Evolutionary conservation across 176 grass and related monocot species (phyloP).

Genomic region (Triticum monococcum): DNA sequence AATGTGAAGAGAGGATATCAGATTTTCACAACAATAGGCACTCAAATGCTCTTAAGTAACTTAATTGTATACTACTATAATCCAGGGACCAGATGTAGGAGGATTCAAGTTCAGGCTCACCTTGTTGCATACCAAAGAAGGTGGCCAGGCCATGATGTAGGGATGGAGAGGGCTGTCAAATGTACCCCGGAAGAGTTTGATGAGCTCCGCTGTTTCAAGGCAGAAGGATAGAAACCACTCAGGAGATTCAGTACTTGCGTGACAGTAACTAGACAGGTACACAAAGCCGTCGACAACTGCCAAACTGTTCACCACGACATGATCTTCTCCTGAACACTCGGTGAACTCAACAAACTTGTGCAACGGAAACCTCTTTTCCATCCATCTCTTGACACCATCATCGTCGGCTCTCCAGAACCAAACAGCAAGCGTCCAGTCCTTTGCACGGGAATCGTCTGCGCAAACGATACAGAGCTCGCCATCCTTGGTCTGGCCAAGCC

Average conservation of each 20-base stretch:
- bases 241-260: neutral
- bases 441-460: neutral
- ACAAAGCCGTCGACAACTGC: neutral
- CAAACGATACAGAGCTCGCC: neutral
- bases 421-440: neutral
- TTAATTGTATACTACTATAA: neutral
- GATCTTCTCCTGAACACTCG: neutral
- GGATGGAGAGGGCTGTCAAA: neutral
- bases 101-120: neutral
- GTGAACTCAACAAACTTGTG: neutral
- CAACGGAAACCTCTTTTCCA: neutral
- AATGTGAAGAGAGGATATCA: neutral
- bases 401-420: neutral
- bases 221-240: neutral
- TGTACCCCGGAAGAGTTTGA: neutral
- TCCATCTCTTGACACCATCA: neutral
- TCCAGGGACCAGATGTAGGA: slow-evolving; percentile 1
- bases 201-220: neutral
- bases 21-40: neutral
- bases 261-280: neutral
- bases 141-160: neutral
- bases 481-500: neutral
- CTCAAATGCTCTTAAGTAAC: neutral
- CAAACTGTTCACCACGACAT: neutral
- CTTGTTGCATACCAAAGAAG: neutral